Conservation (phyloP, 441 rosid species). For the Adansonia gregorii region DNA sequence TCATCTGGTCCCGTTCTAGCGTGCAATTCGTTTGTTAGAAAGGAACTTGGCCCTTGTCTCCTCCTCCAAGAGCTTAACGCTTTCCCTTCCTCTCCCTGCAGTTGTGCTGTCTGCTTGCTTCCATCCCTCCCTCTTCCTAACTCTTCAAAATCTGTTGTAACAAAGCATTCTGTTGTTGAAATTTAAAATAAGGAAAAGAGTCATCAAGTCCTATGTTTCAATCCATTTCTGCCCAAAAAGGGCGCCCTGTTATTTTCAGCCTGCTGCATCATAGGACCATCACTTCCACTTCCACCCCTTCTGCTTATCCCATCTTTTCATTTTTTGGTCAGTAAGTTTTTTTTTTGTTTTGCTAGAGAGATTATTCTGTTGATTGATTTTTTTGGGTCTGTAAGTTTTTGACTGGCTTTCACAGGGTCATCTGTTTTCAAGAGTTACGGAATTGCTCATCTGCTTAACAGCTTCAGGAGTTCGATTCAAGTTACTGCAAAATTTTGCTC, state of each 20-base stretch:
- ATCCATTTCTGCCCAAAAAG: constrained; percentile 3
- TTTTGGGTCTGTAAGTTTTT: constrained; percentile 2
- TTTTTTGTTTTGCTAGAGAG: not conserved
- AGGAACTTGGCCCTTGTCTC: no score
- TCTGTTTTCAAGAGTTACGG: constrained; percentile 16
- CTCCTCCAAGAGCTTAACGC: no score
- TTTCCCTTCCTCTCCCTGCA: no score
- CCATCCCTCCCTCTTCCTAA: not conserved
- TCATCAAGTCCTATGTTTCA: not conserved
- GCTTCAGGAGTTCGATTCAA: constrained; percentile 23
- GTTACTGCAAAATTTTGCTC: constrained; percentile 40
- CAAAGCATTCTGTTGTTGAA: not conserved
- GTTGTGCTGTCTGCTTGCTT: constrained; percentile 4
- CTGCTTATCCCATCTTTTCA: constrained; percentile 16
- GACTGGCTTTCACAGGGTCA: constrained; percentile 38
- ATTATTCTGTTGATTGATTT: not conserved
- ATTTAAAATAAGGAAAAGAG: not conserved
- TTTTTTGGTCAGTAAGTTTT: not conserved
- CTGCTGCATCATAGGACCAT: not conserved
- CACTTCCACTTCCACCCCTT: not conserved
- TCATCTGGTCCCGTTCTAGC: not conserved
- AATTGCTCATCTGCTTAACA: constrained; percentile 23
- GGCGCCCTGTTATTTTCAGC: constrained; percentile 8
- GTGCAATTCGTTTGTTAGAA: no score
- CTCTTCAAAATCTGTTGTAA: not conserved